These are phyloP conservation scores for Eimeria necatrix DNA, from an alignment of 169 alveolate genomes.

Conservation along the genomic window DNA sequence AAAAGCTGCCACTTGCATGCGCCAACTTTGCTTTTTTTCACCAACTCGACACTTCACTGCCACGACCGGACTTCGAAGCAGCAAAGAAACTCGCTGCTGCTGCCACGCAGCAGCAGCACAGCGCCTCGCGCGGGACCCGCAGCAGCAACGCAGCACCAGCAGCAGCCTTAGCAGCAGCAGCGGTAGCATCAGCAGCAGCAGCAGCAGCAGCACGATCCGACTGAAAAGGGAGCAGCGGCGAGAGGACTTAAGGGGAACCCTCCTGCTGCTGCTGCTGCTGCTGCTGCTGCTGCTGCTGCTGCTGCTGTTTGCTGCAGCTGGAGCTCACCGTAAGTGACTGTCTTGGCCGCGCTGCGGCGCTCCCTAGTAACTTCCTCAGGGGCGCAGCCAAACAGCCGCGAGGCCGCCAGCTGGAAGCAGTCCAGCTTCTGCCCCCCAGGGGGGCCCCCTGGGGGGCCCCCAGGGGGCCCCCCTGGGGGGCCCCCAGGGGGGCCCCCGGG, in stretches of 20 bases:
- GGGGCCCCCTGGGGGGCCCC: too few relatives aligned
- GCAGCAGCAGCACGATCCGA: not conserved
- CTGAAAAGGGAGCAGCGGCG: not conserved
- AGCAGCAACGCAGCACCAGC: not conserved
- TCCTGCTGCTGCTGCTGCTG: not conserved
- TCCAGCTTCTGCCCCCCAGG: not conserved
- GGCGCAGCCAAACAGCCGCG: conserved; percentile 78
- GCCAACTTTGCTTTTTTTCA: not conserved
- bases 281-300: not conserved
- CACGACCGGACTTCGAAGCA: too few relatives aligned
- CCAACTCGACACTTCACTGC: too few relatives aligned
- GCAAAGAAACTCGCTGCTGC: too few relatives aligned
- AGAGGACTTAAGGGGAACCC: not conserved
- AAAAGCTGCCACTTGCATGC: not conserved
- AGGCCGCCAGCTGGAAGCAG: conserved; percentile 80
- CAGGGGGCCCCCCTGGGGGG: too few relatives aligned
- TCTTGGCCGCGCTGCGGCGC: conserved; percentile 84
- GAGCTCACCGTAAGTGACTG: conserved; percentile 84
- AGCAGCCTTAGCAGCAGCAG: not conserved
- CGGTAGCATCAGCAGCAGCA: not conserved
- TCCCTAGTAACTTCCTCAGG: conserved; percentile 84
- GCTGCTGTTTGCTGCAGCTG: not conserved
- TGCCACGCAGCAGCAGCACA: too few relatives aligned
- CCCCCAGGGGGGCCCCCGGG: not conserved
- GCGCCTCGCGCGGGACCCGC: not conserved